Base-by-base conservation (phyloP, 129 eudicot genomes). In the Artemisia argyi region DNA sequence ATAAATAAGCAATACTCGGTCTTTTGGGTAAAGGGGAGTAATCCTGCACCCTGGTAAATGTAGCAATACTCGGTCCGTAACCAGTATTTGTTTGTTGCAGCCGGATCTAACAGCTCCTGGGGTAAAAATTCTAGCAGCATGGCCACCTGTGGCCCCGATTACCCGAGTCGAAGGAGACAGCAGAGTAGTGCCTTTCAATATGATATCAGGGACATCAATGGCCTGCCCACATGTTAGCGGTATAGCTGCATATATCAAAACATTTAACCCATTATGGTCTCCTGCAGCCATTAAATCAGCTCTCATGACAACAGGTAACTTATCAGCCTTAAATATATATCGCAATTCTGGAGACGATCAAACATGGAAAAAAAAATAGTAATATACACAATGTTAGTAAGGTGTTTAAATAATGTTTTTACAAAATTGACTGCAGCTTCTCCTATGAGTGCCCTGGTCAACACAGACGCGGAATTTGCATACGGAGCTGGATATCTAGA, bases 211-310 rank as follows among this genome's bases (percentile, higher is more conserved):
- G 44, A 69, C 76, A 32, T 77, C 81, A 20, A 77, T 77, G 81
- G 55, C 81, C 7, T 77, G 81, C 70, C 81, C 81, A 30, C 76
- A 77, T 16, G 81, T 69, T 42, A 77, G 69, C 11, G 81, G 81
- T 49, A 60, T 77, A 13, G 81, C 81, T 52, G 76, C 81, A n/a
- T 77, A 69, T 42, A 50, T 69, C 56, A 77, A 77, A 61, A 28
- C 76, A 9, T 69, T 69, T 51, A 71, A 77, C 28, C 76, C 81
- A 7, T 68, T 28, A 28, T 77, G 81, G 79, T 75, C 79, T 55
- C 79, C 79, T 9, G 73, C 79, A 46, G 72, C 73, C 22, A 57
- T 75, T 66, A 77, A 77, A 61, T 77, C 76, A 5, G 81, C 81
- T 61, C 75, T 77, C 54, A 77, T 77, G 81, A 77, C 81, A 20